Base-by-base conservation (phyloP, 805 yeast species). In the Zygosaccharomyces gambellarensis region DNA sequence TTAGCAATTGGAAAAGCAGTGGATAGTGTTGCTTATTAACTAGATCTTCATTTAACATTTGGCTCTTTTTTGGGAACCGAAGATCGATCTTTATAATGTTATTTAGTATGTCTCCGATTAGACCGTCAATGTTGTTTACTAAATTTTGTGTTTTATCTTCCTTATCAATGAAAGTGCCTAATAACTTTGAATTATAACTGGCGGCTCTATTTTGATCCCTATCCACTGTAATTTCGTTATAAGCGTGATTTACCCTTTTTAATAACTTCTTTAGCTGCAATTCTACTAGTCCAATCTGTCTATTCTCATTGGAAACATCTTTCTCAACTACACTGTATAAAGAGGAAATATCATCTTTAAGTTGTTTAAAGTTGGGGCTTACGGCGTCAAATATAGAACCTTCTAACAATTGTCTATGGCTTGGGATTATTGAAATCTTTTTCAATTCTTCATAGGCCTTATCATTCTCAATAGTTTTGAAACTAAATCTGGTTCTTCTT, bases 21-120 rank as follows among this genome's bases (percentile, higher is more conserved):
- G 75, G 74, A 58, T 75, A 78, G 54, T 78, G 81, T 14, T 59
- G 59, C 49, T 67, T 64, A 59, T 76, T 75, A 1, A 74, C 66
- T 6, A 72, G 65, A 19, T 67, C 63, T 14, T 62, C 50, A 11
- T 65, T 59, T 25, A 72, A 64, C 12, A 75, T 59, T 38, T 75
- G 61, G 28, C 70, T 74, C 30, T 67, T 64, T 7, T 53, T 47
- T 0, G 75, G 71, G 44, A 77, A 52, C 22, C 56, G 56, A 7
- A 55, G 32, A 50, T 78, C 81, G 8, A 74, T 54, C 14, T 47
- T 53, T 30, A 62, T 59, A 30, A 74, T 50, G 45, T 63, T 62
- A 2, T 43, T 46, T 6, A 59, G 22, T 2, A 63, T 49, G 8
- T 48, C 46, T 19, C 48, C 43, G 12, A 59, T 36, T 7, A 47